These are phyloP conservation scores for Pleurotus citrinopileatus DNA, from an alignment of 768 basidiomycete genomes.

Conservation along the genomic window DNA sequence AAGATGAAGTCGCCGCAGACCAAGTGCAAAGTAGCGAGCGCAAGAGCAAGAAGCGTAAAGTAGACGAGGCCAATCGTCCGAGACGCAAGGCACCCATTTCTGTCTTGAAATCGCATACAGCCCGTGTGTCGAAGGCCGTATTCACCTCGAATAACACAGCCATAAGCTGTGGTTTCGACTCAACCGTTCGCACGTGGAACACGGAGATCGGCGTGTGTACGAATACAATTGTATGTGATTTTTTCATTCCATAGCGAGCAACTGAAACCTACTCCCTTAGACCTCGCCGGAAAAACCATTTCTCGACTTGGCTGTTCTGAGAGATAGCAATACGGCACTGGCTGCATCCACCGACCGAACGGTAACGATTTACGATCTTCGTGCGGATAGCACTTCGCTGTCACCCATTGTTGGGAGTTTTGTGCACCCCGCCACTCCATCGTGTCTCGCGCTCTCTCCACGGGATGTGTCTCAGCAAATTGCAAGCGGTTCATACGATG, in stretches of 20 bases:
- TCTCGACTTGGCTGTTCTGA: constrained; percentile 53
- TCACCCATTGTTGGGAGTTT: constrained; percentile 37
- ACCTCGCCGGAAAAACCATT: constrained; percentile 73
- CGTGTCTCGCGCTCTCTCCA: constrained; percentile 43
- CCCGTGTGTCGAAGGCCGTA: constrained; percentile 69
- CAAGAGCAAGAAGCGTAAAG: constrained; percentile 65
- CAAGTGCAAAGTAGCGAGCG: constrained; percentile 33
- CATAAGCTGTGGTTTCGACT: constrained; percentile 86
- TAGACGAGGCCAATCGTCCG: constrained; percentile 36
- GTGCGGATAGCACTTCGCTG: constrained; percentile 34
- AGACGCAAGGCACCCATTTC: constrained; percentile 65
- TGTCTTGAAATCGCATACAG: constrained; percentile 83
- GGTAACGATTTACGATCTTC: constrained; percentile 68
- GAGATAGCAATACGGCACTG: constrained; percentile 43
- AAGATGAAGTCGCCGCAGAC: constrained; percentile 62
- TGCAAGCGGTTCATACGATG: constrained; percentile 75
- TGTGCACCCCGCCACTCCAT: constrained; percentile 64
- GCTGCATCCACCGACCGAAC: constrained; percentile 76
- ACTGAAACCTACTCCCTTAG: constrained; percentile 30
- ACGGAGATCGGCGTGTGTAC: constrained; percentile 71
- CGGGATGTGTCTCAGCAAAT: constrained; percentile 44
- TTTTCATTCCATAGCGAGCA: not conserved
- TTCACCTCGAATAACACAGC: constrained; percentile 50
- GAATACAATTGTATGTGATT: constrained; percentile 58
- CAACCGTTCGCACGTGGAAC: constrained; percentile 88